Base-by-base conservation (phyloP, 305 asterid genomes). In the Fraxinus xanthoxyloides region DNA sequence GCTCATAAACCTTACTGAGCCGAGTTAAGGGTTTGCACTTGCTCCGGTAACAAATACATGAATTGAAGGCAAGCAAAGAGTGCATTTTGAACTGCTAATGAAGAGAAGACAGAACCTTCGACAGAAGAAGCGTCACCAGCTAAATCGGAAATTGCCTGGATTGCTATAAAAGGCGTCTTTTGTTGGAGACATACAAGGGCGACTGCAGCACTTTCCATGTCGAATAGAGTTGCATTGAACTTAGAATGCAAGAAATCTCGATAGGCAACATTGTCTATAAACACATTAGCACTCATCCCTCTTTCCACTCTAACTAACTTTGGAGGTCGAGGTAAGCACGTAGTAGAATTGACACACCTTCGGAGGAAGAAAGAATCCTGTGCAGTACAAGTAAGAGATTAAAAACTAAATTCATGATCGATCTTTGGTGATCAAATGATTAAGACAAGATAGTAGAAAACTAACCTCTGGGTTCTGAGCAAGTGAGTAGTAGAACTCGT, bases 151-250 rank as follows among this genome's bases (percentile, higher is more conserved):
- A 92, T 88, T 5, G 93, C 89, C 69, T 92, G 90, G 70, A 89
- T 46, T 32, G 83, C 76, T 69, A 89, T 82, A 80, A 86, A 92
- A 38, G 92, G 93, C n/a, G 65, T 80, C 75, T 79, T 85, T 48
- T 92, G 94, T 43, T 89, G 97, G 73, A 83, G 81, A 69, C 92
- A 90, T 1, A 89, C 46, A 36, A 91, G 76, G 5, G 93, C 94
- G 30, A 92, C 89, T 69, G 92, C 92, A 1, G 94, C 92, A 26
- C 89, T 90, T 85, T 92, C 97, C 97, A 91, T 92, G 48, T 92
- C 97, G 0, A 91, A 74, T 5, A 87, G 80, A 70, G 88, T 86
- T 12, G 85, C 85, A 0, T 83, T 5, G 77, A 86, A 89, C 80
- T 85, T 85, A 0, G 69, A 15, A 63, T 80, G 30, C 38, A 88